These are phyloP conservation scores for Vitis rupestris DNA, from an alignment of 164 flowering plant species.

Conservation along the genomic window DNA sequence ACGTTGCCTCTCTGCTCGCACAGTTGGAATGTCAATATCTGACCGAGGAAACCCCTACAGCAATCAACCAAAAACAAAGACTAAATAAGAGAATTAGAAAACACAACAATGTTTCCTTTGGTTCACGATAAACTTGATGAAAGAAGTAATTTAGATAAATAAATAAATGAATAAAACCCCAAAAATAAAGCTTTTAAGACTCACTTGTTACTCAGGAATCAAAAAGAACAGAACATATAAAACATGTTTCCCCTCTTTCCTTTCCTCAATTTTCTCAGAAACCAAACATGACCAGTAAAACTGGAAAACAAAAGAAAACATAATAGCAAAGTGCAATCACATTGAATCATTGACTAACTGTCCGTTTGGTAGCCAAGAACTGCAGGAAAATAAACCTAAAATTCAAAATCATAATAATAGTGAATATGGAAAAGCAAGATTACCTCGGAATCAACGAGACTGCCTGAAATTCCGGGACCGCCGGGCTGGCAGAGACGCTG, in stretches of 20 bases:
- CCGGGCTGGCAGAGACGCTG: slow-evolving; percentile 65
- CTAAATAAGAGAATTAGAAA: not conserved
- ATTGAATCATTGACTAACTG: too few relatives aligned
- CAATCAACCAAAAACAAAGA: not conserved
- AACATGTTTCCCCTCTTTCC: too few relatives aligned
- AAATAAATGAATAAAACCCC: not conserved
- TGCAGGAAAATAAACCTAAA: not conserved
- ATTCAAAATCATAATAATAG: too few relatives aligned
- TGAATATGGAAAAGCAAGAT: not conserved
- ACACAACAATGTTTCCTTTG: not conserved
- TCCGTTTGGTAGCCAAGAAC: too few relatives aligned
- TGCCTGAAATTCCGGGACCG: slow-evolving; percentile 88
- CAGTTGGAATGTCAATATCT: slow-evolving; percentile 70
- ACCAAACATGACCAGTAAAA: too few relatives aligned
- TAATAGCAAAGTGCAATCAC: too few relatives aligned
- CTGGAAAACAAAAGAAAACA: too few relatives aligned
- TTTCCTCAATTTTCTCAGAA: too few relatives aligned
- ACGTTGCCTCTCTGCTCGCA: slow-evolving; percentile 69
- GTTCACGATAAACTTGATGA: too few relatives aligned
- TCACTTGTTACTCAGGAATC: too few relatives aligned
- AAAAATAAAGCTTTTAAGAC: not conserved
- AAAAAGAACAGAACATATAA: too few relatives aligned
- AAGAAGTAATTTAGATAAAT: too few relatives aligned
- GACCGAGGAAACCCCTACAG: slow-evolving; percentile 83
- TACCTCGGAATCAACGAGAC: slow-evolving; percentile 80